Percentiles rank a stretch among this genome's conserved stretches.
These are phyloP conservation scores for Nannizzia gypsea DNA, from an alignment of 2,329 filamentous ascomycete genomes.

Conservation along the genomic window DNA sequence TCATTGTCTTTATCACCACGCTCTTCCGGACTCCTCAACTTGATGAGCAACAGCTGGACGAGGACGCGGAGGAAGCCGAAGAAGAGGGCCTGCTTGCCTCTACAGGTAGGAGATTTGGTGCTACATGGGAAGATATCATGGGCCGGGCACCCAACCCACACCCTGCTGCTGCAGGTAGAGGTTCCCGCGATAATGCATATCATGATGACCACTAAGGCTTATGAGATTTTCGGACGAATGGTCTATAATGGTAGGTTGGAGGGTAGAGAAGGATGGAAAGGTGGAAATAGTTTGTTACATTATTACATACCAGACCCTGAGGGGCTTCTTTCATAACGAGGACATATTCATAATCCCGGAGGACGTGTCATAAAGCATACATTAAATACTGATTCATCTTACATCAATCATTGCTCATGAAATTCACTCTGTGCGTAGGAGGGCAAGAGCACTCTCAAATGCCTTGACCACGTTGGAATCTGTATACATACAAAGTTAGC, in stretches of 20 bases:
- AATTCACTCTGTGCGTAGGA: conserved; percentile 18
- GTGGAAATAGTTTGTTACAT: not conserved
- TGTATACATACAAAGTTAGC: conserved; percentile 15
- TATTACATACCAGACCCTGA: not conserved
- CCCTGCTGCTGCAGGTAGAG: conserved; percentile 7
- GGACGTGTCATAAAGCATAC: not conserved
- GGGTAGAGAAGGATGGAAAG: not conserved
- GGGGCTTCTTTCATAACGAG: not conserved
- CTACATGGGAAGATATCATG: conserved; percentile 80
- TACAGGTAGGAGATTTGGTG: conserved; percentile 68
- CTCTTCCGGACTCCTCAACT: conserved; percentile 70
- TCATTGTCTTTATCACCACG: conserved; percentile 67
- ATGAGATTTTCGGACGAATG: not conserved
- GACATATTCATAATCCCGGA: not conserved
- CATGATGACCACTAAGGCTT: not conserved
- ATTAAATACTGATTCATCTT: not conserved
- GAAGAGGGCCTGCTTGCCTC: conserved; percentile 83
- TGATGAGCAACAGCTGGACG: conserved; percentile 65
- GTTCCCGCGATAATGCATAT: conserved; percentile 4
- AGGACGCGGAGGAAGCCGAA: conserved; percentile 81
- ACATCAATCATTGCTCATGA: not conserved
- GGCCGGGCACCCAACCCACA: conserved; percentile 36
- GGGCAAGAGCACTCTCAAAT: conserved; percentile 38
- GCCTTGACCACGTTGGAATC: conserved; percentile 36
- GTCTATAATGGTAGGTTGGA: not conserved